Percentiles rank a stretch among this genome's conserved stretches.
Conservation (phyloP, 2,329 filamentous ascomycete species). For the Xylariomycetidae sp. region DNA sequence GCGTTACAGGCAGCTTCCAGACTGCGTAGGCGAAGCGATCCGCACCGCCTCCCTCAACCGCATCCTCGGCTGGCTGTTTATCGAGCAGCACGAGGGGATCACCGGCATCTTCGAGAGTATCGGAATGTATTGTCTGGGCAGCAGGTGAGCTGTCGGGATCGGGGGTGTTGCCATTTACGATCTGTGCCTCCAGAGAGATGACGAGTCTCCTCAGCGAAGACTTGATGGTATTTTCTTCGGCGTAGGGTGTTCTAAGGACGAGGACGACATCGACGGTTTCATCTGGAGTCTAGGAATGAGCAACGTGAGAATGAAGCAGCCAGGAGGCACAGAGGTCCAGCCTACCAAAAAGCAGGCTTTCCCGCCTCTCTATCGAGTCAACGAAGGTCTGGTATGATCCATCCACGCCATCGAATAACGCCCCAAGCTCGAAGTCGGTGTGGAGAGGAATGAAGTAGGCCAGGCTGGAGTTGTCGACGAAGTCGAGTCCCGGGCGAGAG, state of each 20-base stretch:
- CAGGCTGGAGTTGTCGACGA: conserved; percentile 54
- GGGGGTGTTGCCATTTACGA: conserved; percentile 49
- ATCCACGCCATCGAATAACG: conserved; percentile 38
- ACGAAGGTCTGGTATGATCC: conserved; percentile 42
- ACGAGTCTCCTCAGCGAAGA: conserved; percentile 57
- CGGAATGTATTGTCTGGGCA: conserved; percentile 56
- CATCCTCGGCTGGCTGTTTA: conserved; percentile 26
- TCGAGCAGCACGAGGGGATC: conserved; percentile 47
- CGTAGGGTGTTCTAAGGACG: conserved; percentile 58
- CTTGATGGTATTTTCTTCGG: conserved; percentile 50
- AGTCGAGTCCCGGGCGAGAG: conserved; percentile 35
- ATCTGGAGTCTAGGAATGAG: conserved; percentile 56
- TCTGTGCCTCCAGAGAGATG: conserved; percentile 61
- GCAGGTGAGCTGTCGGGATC: conserved; percentile 42
- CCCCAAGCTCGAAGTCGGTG: conserved; percentile 49
- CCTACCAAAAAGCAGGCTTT: conserved; percentile 68
- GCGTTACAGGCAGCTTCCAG: conserved; percentile 56
- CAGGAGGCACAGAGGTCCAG: conserved; percentile 19
- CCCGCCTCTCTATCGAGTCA: conserved; percentile 54
- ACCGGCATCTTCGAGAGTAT: conserved; percentile 41
- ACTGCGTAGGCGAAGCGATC: conserved; percentile 43
- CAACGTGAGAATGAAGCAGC: conserved; percentile 31
- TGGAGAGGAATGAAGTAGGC: conserved; percentile 54
- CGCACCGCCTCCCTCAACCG: conserved; percentile 14
- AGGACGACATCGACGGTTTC: conserved; percentile 66